Evolutionary conservation across 2,329 filamentous ascomycete species (phyloP), one percentile per base, ranked within the genome.

Genomic region (Cadophora gregata): DNA sequence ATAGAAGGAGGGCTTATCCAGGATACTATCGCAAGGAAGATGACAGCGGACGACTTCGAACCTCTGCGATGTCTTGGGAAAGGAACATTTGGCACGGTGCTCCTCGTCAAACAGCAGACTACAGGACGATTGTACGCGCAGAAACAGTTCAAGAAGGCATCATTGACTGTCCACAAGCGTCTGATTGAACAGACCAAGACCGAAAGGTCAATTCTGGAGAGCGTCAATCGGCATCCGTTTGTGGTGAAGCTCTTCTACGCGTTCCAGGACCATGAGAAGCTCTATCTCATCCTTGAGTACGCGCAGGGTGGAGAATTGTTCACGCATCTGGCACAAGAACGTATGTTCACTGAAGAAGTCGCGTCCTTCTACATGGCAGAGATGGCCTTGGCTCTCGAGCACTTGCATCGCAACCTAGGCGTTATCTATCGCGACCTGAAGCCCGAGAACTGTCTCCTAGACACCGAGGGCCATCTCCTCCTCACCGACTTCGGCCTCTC

Each of bases 301-400:
- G 96, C 96, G 5, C 93, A 97, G 78, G 96, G 96, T 45, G 96
- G 96, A 65, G 96, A 99, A 80, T 85, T 99, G 6, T 99, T 99
- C 78, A 93, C 92, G n/a, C 95, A 98, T 76, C 85, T 99, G 29
- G 93, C 90, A 67, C 91, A 93, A 71, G 94, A 98, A 78, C 92
- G 93, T 78, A 98, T 98, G 92, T 98, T 99, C 73, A 86, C 91
- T 16, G 95, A 98, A 80, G 85, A 92, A 19, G 91, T 91, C 1
- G 92, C 95, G 0, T 93, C 94, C 1, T 99, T 98, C 79, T 99
- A 99, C 85, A 97, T 98, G 92, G 96, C 93, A 0, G 94, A 99
- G 81, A 96, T 99, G 89, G 89, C 97, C 4, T 87, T 99, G 27
- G 96, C 96, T 33, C 86, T 99, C 56, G 93, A 95, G 45, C 94